phyloP scores from a whole-genome alignment of 495 filamentous ascomycete species.

The Trichoderma gamsii region DNA sequence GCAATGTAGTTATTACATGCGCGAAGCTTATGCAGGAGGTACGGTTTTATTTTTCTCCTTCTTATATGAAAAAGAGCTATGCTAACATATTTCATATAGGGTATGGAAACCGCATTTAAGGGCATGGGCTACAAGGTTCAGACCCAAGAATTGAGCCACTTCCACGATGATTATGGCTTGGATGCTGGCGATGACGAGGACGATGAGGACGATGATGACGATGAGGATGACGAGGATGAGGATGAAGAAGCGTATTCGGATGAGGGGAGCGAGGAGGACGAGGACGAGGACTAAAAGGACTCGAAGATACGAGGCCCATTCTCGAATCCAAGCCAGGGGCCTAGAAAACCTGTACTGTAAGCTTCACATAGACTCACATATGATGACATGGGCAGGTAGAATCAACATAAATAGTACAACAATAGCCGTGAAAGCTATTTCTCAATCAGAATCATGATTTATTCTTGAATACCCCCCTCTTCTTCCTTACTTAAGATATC shows the following conservation, averaged over 20 bases:
- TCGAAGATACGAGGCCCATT: neutral
- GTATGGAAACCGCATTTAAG: conserved; percentile 63
- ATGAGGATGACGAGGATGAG: conserved; percentile 44
- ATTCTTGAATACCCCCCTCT: no score
- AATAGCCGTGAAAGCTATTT: neutral
- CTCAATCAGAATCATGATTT: no score
- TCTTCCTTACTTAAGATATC: neutral
- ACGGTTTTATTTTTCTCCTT: conserved; percentile 28
- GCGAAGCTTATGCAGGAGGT: conserved; percentile 80
- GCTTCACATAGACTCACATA: neutral
- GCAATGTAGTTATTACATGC: conserved; percentile 85
- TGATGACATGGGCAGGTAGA: neutral
- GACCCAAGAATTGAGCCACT: conserved; percentile 67
- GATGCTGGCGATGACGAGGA: conserved; percentile 62
- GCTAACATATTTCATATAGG: conserved; percentile 39
- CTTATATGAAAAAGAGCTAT: neutral
- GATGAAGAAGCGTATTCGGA: conserved; percentile 22
- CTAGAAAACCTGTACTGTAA: neutral
- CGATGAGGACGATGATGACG: conserved; percentile 57
- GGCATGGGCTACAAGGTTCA: conserved; percentile 71
- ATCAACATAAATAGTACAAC: neutral
- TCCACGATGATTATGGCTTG: conserved; percentile 88
- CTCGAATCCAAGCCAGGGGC: neutral
- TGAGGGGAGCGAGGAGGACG: conserved; percentile 28
- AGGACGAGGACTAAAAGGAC: conserved; percentile 29